Conservation (phyloP, 2,329 filamentous ascomycete genomes). For the Fusarium buharicum region DNA sequence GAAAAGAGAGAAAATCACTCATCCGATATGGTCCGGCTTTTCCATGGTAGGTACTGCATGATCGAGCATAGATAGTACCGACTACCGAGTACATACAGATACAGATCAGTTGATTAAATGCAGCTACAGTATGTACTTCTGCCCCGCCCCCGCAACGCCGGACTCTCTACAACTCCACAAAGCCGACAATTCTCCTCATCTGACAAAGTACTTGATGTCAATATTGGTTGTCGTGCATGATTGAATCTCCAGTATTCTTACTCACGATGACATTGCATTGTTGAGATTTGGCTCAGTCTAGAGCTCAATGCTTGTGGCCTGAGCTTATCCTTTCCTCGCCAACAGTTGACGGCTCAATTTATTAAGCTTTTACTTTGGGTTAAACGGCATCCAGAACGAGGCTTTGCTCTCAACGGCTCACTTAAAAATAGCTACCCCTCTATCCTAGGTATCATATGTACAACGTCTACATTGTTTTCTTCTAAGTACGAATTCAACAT, state of each 20-base stretch:
- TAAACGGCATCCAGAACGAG: constrained; percentile 3
- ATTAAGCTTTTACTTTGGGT: constrained; percentile 19
- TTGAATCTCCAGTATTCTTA: background rate
- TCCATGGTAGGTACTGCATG: constrained; percentile 24
- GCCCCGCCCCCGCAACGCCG: constrained; percentile 40
- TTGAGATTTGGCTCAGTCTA: background rate
- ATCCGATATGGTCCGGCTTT: constrained; percentile 29
- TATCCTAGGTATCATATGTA: background rate
- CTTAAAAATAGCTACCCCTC: constrained; percentile 2
- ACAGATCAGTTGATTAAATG: constrained; percentile 14
- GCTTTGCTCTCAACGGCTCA: constrained; percentile 18
- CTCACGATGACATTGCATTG: constrained; percentile 3
- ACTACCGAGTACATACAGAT: constrained; percentile 6
- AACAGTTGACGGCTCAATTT: constrained; percentile 4
- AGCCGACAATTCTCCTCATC: constrained; percentile 23
- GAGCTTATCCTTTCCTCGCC: background rate
- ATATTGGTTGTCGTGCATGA: background rate
- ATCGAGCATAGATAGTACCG: constrained; percentile 28
- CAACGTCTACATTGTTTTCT: no score
- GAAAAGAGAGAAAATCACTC: background rate
- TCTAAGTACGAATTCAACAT: background rate
- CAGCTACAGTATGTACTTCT: constrained; percentile 8
- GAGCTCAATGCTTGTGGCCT: background rate
- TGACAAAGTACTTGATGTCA: background rate
- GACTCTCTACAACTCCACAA: constrained; percentile 27